Evolutionary conservation across 2,329 filamentous ascomycete species (phyloP).

Genomic region (Rasamsonia emersonii): DNA sequence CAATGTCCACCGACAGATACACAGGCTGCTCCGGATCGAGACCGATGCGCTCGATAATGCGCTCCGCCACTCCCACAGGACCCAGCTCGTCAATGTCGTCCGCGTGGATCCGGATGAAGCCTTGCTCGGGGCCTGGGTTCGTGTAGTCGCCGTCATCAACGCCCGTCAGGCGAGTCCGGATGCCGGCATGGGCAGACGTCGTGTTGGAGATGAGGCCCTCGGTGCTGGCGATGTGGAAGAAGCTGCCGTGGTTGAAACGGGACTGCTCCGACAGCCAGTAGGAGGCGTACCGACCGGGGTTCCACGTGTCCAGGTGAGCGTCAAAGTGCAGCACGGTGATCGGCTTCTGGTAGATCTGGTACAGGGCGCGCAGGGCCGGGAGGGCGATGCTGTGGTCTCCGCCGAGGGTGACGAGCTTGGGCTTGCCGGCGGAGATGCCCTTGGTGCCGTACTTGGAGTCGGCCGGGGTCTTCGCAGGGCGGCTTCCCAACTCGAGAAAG

Average conservation of each 20-base stretch:
- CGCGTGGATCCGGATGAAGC: slow-evolving; percentile 69
- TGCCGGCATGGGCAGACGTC: slow-evolving; percentile 70
- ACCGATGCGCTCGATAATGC: slow-evolving; percentile 64
- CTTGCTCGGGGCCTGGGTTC: slow-evolving; percentile 61
- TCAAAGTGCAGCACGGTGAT: slow-evolving; percentile 70
- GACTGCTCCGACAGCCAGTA: slow-evolving; percentile 64
- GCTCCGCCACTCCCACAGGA: slow-evolving; percentile 57
- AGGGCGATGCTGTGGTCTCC: slow-evolving; percentile 66
- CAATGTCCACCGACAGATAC: slow-evolving; percentile 73
- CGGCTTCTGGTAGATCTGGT: slow-evolving; percentile 52
- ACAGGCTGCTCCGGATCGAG: slow-evolving; percentile 59
- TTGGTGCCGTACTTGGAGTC: slow-evolving; percentile 17
- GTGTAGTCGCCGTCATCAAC: slow-evolving; percentile 59
- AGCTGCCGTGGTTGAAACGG: slow-evolving; percentile 78
- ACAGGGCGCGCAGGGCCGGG: slow-evolving; percentile 59
- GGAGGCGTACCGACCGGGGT: slow-evolving; percentile 66
- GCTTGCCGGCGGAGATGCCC: slow-evolving; percentile 27
- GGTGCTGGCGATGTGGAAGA: slow-evolving; percentile 81
- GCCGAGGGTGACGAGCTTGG: slow-evolving; percentile 59
- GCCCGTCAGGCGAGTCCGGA: slow-evolving; percentile 67
- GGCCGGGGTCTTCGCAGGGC: slow-evolving; percentile 28
- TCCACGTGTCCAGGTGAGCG: slow-evolving; percentile 76
- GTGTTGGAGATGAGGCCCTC: slow-evolving; percentile 71
- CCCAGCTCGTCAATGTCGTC: slow-evolving; percentile 85
- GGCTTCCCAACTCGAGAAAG: slow-evolving; percentile 58